phyloP scores from a whole-genome alignment of 345 rosid genomes.

The Streptanthus diversifolius region DNA sequence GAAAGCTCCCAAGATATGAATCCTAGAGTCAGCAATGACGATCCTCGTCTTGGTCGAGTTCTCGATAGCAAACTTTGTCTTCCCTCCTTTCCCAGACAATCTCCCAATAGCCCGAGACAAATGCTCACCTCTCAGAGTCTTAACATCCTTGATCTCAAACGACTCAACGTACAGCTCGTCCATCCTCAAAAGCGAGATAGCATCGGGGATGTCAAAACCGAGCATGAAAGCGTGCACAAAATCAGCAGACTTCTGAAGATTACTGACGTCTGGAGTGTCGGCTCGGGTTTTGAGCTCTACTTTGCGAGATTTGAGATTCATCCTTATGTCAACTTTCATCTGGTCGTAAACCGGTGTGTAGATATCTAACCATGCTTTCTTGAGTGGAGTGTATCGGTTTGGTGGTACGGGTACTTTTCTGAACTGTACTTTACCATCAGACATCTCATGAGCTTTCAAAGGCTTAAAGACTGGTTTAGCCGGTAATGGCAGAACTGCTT shows the following conservation, averaged over 20 bases:
- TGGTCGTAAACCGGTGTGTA: slow-evolving; percentile 70
- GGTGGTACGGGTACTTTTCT: slow-evolving; percentile 73
- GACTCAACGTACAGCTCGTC: slow-evolving; percentile 83
- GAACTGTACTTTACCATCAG: slow-evolving; percentile 70
- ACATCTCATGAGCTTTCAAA: slow-evolving; percentile 82
- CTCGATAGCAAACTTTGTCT: slow-evolving; percentile 80
- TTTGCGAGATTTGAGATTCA: slow-evolving; percentile 79
- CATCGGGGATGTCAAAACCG: slow-evolving; percentile 76
- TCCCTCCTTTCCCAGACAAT: slow-evolving; percentile 85
- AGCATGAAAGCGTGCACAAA: slow-evolving; percentile 90
- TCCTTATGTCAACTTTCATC: slow-evolving; percentile 82
- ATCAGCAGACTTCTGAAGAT: slow-evolving; percentile 81
- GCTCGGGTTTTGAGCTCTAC: slow-evolving; percentile 71
- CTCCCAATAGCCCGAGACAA: slow-evolving; percentile 83
- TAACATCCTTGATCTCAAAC: slow-evolving; percentile 87
- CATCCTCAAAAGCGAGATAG: slow-evolving; percentile 69
- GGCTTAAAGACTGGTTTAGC: slow-evolving; percentile 65
- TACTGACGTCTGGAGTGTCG: slow-evolving; percentile 72
- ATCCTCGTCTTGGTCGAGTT: slow-evolving; percentile 84
- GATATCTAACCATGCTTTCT: slow-evolving; percentile 85
- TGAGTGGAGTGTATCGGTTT: slow-evolving; percentile 73
- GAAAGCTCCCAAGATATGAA: slow-evolving; percentile 78
- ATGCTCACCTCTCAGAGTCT: slow-evolving; percentile 83
- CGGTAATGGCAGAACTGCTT: slow-evolving; percentile 34
- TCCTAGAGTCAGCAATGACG: slow-evolving; percentile 79